Base-by-base conservation (phyloP, 805 yeast genomes). In the Candida anglica region DNA sequence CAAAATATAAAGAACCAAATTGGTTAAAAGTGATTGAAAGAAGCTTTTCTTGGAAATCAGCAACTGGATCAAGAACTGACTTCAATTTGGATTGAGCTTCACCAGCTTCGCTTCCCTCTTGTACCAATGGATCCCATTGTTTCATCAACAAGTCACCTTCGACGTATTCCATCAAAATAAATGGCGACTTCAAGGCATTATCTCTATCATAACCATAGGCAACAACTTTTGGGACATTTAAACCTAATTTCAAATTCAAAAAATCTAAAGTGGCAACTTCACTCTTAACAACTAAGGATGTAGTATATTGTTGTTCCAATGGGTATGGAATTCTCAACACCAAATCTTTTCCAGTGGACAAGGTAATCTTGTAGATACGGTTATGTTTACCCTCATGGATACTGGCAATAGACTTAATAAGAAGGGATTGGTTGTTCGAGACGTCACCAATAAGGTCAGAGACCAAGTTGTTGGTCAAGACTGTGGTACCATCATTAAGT, bases 201-300 rank as follows among this genome's bases (percentile, higher is more conserved):
- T 73, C 58, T 15, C 67, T 59, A 28, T 75, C 71, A 19, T 75
- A 67, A 38, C 87, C 86, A 50, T 78, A 84, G 2, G 82, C 73
- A 36, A 77, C 63, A 9, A 86, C 84, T 47, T 75, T 77, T 27
- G 97, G 97, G 28, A 85, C 85, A 16, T 73, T 71, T 31, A 83
- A 57, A 1, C 77, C 78, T 35, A 85, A 60, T 52, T 86, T 86
- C 43, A 73, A 58, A 22, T 68, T 57, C 36, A 81, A 69, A 57
- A 85, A 93, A 59, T 91, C 98, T 69, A 86, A 67, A 1, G 98
- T 91, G 15, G 98, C 98, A 34, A 81, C 96, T 59, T 91, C 98
- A 54, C 88, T 78, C 55, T 83, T 79, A 50, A 91, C 69, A 46
- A 86, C 80, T 40, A 81, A 71, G 30, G 77, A 71, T 37, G 78